These are phyloP conservation scores for Gracilaria caudata DNA, from an alignment of 23 red algal species.

Conservation along the genomic window DNA sequence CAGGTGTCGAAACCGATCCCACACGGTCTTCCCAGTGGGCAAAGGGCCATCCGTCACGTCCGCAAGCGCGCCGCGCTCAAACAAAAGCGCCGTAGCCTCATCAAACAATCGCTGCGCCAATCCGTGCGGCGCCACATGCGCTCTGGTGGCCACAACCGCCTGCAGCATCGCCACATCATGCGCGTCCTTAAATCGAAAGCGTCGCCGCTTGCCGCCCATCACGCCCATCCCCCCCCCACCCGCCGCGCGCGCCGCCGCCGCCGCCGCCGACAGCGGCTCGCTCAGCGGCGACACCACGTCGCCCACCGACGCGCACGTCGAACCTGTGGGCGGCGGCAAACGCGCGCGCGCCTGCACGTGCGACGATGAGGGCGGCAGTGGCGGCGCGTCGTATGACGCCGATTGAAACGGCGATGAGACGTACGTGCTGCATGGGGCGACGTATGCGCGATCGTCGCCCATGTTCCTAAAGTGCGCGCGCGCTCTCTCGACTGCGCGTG, in stretches of 20 bases:
- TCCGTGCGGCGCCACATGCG: constrained; percentile 17
- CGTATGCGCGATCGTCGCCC: neutral
- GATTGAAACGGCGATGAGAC: neutral
- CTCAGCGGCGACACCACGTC: too few relatives aligned
- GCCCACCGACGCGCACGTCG: neutral
- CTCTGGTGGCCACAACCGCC: neutral
- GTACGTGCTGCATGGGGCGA: too few relatives aligned
- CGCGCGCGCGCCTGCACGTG: neutral
- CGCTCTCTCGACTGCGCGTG: neutral
- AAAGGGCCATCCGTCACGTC: neutral
- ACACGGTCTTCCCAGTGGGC: constrained; percentile 1
- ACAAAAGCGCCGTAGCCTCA: neutral
- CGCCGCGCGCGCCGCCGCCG: neutral
- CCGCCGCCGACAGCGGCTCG: neutral
- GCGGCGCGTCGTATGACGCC: neutral
- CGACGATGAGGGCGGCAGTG: neutral
- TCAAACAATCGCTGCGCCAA: neutral
- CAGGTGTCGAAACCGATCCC: constrained; percentile 6
- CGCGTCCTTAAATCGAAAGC: constrained; percentile 2
- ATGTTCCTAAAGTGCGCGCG: too few relatives aligned
- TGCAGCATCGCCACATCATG: neutral
- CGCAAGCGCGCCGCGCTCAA: neutral
- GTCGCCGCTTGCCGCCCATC: neutral
- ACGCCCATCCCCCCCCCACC: neutral
- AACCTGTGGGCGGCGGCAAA: neutral